Evolutionary conservation across 495 filamentous ascomycete species (phyloP).

Genomic region (Penicilliopsis zonata): DNA sequence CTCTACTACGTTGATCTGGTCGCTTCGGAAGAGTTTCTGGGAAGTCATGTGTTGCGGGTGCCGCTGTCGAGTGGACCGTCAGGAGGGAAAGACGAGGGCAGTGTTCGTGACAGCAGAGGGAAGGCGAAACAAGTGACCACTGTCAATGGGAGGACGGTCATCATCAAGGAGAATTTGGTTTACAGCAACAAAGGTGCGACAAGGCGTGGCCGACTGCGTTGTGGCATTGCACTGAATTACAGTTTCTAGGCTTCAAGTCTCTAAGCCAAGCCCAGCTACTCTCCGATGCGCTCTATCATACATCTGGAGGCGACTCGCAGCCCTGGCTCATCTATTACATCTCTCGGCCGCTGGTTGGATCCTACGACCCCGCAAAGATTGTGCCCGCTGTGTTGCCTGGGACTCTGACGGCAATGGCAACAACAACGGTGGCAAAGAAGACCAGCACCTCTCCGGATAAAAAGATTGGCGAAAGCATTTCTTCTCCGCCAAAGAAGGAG

Average conservation of each 20-base stretch:
- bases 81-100: conserved; percentile 55
- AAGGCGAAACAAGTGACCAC: conserved; percentile 92
- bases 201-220: neutral
- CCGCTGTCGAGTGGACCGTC: conserved; percentile 40
- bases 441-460: conserved; percentile 19
- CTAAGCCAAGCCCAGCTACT: conserved; percentile 84
- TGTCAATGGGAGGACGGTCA: conserved; percentile 82
- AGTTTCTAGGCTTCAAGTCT: conserved; percentile 70
- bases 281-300: conserved; percentile 77
- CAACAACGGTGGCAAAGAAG: conserved; percentile 17
- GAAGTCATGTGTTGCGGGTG: conserved; percentile 90
- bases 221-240: conserved; percentile 8
- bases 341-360: conserved; percentile 78
- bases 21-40: conserved; percentile 84
- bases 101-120: conserved; percentile 76
- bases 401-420: no score
- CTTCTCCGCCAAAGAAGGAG: conserved; percentile 64
- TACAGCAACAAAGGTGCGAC: conserved; percentile 88
- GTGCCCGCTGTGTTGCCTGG: conserved; percentile 45
- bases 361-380: conserved; percentile 62
- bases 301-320: conserved; percentile 66
- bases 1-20: conserved; percentile 68
- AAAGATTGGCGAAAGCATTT: conserved; percentile 20
- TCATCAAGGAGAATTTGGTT: conserved; percentile 86
- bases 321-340: conserved; percentile 98